Percentiles rank a stretch among this genome's conserved stretches.
These are phyloP conservation scores for Gracilaria vermiculophylla DNA, from an alignment of 23 red algal genomes.

Conservation along the genomic window DNA sequence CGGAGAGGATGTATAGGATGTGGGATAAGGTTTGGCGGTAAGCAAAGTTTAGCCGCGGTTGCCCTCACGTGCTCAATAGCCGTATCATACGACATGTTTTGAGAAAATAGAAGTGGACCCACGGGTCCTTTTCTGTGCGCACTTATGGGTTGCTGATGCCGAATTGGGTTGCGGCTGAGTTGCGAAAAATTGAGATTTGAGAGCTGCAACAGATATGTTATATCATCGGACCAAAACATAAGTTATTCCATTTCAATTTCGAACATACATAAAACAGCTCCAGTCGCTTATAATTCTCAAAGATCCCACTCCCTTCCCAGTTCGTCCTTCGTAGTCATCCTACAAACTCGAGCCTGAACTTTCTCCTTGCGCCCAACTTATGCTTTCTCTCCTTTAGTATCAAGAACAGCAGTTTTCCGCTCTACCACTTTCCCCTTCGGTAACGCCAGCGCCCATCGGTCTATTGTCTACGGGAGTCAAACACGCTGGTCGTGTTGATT, in stretches of 20 bases:
- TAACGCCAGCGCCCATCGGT: background rate
- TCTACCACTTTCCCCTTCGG: background rate
- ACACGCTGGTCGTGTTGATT: background rate
- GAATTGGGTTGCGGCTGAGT: conserved; percentile 3
- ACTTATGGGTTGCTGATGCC: background rate
- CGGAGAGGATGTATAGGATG: too few relatives aligned
- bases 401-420: background rate
- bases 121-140: background rate
- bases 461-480: background rate
- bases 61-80: background rate
- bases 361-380: conserved; percentile 1
- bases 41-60: background rate
- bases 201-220: conserved; percentile 8
- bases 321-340: background rate
- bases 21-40: too few relatives aligned
- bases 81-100: background rate
- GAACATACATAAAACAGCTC: conserved; percentile 6
- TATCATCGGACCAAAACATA: conserved; percentile 33
- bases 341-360: conserved; percentile 13
- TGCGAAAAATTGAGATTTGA: conserved; percentile 25
- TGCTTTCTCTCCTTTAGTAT: background rate
- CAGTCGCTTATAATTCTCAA: background rate
- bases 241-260: conserved; percentile 22
- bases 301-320: background rate
- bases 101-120: conserved; percentile 1